phyloP scores from a whole-genome alignment of 306 rosid genomes.

The Inga oerstediana region DNA sequence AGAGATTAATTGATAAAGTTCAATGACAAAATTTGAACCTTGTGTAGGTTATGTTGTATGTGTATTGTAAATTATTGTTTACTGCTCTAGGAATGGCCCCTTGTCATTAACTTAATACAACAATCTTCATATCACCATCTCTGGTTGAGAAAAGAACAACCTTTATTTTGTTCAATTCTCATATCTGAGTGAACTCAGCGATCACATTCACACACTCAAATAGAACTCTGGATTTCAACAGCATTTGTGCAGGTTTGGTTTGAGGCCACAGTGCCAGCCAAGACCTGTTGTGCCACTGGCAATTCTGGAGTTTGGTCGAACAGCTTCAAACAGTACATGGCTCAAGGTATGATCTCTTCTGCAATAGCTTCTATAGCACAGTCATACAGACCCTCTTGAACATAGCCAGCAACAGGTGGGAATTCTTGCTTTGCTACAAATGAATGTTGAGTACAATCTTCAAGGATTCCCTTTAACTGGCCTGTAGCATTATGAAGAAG shows the following conservation, averaged over 20 bases:
- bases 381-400: background rate
- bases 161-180: background rate
- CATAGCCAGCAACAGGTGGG: background rate
- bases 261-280: conserved; percentile 8
- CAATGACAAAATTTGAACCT: background rate
- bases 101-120: background rate
- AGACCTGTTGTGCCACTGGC: background rate
- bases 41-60: background rate
- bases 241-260: conserved; percentile 11
- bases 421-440: background rate
- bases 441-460: background rate
- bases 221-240: background rate
- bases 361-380: background rate
- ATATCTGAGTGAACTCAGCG: background rate
- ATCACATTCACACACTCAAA: background rate
- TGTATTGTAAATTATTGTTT: background rate
- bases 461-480: background rate
- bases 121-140: background rate
- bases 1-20: background rate
- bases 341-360: background rate
- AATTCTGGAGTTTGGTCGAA: background rate
- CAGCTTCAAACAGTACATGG: background rate
- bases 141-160: background rate
- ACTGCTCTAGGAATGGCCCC: background rate
- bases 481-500: background rate